phyloP scores from a whole-genome alignment of 148 eudicot genomes.

The Nepenthes gracilis region DNA sequence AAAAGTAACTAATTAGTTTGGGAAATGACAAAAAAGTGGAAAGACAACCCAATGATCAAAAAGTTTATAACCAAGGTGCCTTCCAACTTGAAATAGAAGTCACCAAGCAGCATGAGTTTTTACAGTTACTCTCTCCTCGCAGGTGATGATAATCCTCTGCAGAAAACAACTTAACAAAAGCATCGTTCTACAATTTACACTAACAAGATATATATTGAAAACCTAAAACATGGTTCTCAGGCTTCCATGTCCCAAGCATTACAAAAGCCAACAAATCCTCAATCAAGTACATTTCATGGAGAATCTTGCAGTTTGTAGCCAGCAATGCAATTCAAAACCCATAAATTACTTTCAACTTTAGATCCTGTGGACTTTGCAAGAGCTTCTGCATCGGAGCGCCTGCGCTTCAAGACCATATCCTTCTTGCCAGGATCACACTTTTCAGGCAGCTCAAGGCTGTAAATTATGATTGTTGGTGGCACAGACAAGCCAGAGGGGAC shows the following conservation, averaged over 20 bases:
- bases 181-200: too few species aligned
- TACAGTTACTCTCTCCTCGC: too few species aligned
- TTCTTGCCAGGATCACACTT: constrained; percentile 28
- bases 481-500: constrained; percentile 6
- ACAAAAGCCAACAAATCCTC: background rate
- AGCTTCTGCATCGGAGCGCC: constrained; percentile 58
- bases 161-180: too few species aligned
- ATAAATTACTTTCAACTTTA: constrained; percentile 47
- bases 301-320: constrained; percentile 46
- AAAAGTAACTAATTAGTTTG: too few species aligned
- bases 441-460: constrained; percentile 56
- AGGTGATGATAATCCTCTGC: too few species aligned
- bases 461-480: constrained; percentile 32
- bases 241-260: constrained; percentile 1
- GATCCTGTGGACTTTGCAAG: constrained; percentile 49
- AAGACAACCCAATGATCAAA: too few species aligned
- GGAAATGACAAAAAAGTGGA: too few species aligned
- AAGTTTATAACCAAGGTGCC: too few species aligned
- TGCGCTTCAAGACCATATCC: constrained; percentile 21
- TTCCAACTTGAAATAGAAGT: too few species aligned
- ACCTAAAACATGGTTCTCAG: too few species aligned
- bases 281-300: background rate
- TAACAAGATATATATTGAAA: too few species aligned
- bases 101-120: too few species aligned
- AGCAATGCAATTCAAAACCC: constrained; percentile 81